Percentiles rank a stretch among this genome's conserved stretches.
Evolutionary conservation across 495 filamentous ascomycete genomes (phyloP).

Genomic region (Daldinia caldariorum): DNA sequence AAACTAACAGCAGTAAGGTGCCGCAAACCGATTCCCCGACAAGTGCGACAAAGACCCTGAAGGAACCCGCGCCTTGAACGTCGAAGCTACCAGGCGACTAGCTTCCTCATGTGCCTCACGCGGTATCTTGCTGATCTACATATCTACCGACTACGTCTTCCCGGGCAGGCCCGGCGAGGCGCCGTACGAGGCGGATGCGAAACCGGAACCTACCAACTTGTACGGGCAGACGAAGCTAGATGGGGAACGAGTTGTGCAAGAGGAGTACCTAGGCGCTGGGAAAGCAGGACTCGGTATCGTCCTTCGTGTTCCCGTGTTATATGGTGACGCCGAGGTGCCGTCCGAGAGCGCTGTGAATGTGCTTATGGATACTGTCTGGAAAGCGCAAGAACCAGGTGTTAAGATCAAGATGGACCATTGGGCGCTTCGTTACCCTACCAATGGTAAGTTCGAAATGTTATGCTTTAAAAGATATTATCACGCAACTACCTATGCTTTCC

Average conservation of each 20-base stretch:
- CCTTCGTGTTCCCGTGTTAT: constrained; percentile 87
- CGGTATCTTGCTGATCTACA: constrained; percentile 82
- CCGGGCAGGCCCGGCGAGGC: constrained; percentile 82
- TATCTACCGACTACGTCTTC: constrained; percentile 96
- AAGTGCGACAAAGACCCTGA: constrained; percentile 82
- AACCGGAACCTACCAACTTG: constrained; percentile 77
- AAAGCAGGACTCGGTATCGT: constrained; percentile 69
- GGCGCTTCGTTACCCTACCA: constrained; percentile 85
- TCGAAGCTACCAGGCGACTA: constrained; percentile 72
- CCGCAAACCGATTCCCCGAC: constrained; percentile 91
- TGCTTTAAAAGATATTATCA: neutral
- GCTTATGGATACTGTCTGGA: constrained; percentile 77
- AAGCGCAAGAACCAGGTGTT: constrained; percentile 67
- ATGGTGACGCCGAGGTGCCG: constrained; percentile 71
- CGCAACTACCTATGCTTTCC: neutral
- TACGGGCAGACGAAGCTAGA: constrained; percentile 91
- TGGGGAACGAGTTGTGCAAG: constrained; percentile 78
- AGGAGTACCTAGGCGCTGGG: constrained; percentile 61
- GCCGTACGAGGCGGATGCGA: constrained; percentile 75
- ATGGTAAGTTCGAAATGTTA: constrained; percentile 40
- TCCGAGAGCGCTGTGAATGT: constrained; percentile 85
- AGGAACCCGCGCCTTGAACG: constrained; percentile 78
- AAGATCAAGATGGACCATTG: constrained; percentile 88
- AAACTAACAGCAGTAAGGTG: constrained; percentile 63
- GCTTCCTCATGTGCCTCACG: constrained; percentile 71